Evolutionary conservation across 2,329 filamentous ascomycete species (phyloP).

Genomic region (Domatiomyces catenatus): DNA sequence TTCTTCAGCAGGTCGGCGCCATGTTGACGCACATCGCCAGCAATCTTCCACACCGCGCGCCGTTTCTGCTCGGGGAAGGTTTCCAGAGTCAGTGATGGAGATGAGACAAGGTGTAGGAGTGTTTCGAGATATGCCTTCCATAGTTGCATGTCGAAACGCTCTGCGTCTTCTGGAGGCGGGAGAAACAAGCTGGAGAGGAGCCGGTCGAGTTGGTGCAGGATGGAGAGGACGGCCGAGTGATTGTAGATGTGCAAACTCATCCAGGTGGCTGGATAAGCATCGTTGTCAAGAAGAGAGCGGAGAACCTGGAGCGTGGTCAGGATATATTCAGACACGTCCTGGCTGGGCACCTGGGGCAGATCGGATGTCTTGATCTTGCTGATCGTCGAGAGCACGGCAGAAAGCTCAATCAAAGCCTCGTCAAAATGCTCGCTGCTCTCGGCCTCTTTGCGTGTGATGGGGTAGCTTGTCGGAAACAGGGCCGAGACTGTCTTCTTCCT

Average conservation of each 20-base stretch:
- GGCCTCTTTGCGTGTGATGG: constrained; percentile 62
- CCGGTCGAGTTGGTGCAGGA: constrained; percentile 64
- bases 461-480: constrained; percentile 78
- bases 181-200: constrained; percentile 72
- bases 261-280: constrained; percentile 81
- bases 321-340: constrained; percentile 37
- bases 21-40: constrained; percentile 82
- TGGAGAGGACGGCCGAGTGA: constrained; percentile 76
- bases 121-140: constrained; percentile 92
- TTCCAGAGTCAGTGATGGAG: constrained; percentile 75
- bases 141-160: constrained; percentile 78
- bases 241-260: constrained; percentile 86
- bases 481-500: constrained; percentile 55
- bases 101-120: constrained; percentile 75
- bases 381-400: constrained; percentile 69
- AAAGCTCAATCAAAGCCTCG: constrained; percentile 75
- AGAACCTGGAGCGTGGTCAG: constrained; percentile 68
- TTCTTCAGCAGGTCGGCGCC: constrained; percentile 71
- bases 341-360: constrained; percentile 43
- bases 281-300: constrained; percentile 74
- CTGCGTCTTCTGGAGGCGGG: constrained; percentile 78
- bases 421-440: constrained; percentile 53
- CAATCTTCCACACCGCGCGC: constrained; percentile 95
- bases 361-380: constrained; percentile 62
- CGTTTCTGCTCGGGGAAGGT: constrained; percentile 96